phyloP scores from a whole-genome alignment of 2,329 filamentous ascomycete genomes.

The Fusarium concolor region DNA sequence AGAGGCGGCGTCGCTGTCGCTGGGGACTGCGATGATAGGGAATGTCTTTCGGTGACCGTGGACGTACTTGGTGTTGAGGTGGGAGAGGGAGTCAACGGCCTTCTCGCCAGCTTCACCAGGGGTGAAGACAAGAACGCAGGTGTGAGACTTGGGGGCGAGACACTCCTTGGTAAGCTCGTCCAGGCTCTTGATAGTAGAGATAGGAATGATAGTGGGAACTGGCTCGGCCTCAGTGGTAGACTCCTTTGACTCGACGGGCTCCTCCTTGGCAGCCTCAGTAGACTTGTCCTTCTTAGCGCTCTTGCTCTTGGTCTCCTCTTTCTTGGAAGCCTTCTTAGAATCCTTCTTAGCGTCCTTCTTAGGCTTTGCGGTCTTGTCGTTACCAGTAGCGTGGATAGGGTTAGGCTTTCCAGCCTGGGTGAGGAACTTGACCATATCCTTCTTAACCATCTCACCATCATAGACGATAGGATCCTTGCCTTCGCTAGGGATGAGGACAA shows the following conservation, averaged over 20 bases:
- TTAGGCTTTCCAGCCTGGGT: constrained; percentile 83
- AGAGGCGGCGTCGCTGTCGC: constrained; percentile 52
- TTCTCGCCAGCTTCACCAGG: constrained; percentile 66
- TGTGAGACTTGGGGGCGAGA: constrained; percentile 79
- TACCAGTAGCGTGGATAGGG: constrained; percentile 66
- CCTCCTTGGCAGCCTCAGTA: constrained; percentile 49
- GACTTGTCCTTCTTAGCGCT: constrained; percentile 46
- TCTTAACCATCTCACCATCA: constrained; percentile 87
- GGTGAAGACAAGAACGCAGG: constrained; percentile 83
- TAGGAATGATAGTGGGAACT: constrained; percentile 63
- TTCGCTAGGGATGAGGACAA: constrained; percentile 83
- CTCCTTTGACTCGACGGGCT: constrained; percentile 42
- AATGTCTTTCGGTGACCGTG: constrained; percentile 77
- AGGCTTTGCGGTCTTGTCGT: constrained; percentile 54
- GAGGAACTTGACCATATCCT: constrained; percentile 83
- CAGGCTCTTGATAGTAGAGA: constrained; percentile 72
- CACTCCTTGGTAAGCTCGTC: constrained; percentile 77
- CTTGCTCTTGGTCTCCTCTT: constrained; percentile 53
- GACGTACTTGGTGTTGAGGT: constrained; percentile 81
- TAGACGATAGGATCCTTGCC: constrained; percentile 77
- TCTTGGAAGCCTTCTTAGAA: constrained; percentile 55
- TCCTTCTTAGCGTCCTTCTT: constrained; percentile 54
- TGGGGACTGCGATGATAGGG: constrained; percentile 82
- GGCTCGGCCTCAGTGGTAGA: constrained; percentile 42
- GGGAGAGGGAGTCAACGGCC: constrained; percentile 72